A percentile compares a stretch with the other conserved stretches of the same genome.
phyloP scores from a whole-genome alignment of 139 green algal species.

The Chlorella sp. region DNA sequence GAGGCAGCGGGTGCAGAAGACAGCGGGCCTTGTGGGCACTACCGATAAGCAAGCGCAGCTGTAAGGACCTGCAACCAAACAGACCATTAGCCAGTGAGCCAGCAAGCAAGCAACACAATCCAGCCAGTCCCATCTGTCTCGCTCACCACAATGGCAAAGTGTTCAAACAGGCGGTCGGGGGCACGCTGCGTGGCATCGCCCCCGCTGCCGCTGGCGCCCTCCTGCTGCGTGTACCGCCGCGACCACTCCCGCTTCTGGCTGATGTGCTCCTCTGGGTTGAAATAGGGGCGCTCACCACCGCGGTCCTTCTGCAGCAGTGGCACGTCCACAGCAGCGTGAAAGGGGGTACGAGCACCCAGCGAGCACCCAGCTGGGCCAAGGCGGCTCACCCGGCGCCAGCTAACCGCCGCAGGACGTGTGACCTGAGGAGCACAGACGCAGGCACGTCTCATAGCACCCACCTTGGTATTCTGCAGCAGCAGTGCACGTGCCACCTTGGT shows the following conservation, averaged over 20 bases:
- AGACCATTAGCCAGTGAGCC: too few species aligned
- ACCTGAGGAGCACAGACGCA: not conserved
- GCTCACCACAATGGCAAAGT: constrained; percentile 81
- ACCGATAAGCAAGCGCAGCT: too few species aligned
- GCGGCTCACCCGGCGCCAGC: too few species aligned
- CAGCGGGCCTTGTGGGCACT: too few species aligned
- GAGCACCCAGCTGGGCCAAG: not conserved
- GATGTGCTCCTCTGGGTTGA: constrained; percentile 50
- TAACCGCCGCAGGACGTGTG: too few species aligned
- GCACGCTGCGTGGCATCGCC: not conserved
- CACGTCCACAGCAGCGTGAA: not conserved
- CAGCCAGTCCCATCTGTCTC: too few species aligned
- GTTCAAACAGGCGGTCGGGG: constrained; percentile 69
- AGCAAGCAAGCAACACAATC: not conserved
- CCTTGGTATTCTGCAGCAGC: not conserved
- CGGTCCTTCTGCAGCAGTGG: constrained; percentile 3
- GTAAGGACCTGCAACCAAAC: too few species aligned
- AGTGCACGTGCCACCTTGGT: not conserved
- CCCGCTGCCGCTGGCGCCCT: not conserved
- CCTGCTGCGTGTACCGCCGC: constrained; percentile 6
- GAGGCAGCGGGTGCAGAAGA: not conserved
- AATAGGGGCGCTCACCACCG: not conserved
- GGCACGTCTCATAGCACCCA: not conserved
- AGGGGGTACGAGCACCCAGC: not conserved
- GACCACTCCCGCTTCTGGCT: constrained; percentile 39